Evolutionary conservation across 164 flowering plant genomes (phyloP), one percentile per base, ranked within the genome.

Genomic region (Kalanchoe fedtschenkoi): DNA sequence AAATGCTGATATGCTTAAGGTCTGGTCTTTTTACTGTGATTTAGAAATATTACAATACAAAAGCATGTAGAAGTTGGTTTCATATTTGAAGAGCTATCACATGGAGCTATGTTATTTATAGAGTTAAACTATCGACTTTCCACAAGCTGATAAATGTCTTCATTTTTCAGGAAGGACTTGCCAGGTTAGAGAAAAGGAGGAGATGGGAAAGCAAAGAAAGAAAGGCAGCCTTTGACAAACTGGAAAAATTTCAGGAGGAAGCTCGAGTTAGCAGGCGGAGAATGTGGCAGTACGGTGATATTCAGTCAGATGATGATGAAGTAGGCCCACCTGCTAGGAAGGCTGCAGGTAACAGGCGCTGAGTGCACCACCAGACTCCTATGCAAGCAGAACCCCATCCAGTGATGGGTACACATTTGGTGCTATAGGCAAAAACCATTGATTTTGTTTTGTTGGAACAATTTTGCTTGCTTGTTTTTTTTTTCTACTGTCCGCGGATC

Each of bases 201-300:
- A 87, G 75, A 69, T 87, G 89, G 91, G 99, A 85, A 35, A 34
- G 77, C 4, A 81, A 64, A 66, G 96, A 91, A 14, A 85, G 81
- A 65, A 79, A 80, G 68, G 33, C 67, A 6, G 84, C 84, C 57
- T 67, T 88, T 33, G 96, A 87, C 33, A 83, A 78, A 44, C 61
- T 95, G 77, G 95, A 95, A 66, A 80, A 78, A 51, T 73, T 75
- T 73, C 89, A 90, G 72, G 80, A 68, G 34, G 86, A 85, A 51
- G 97, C 99, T 1, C 70, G 77, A 66, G 65, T 66, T 10, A 71
- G 55, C 41, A 82, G 96, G 74, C 75, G 65, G 16, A 80, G 84
- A 34, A 91, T 91, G 75, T 95, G 99, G 99, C 80, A 83, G 70
- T 91, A 91, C 55, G 99, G 99, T 15, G 95, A 95, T 65, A 66